phyloP scores from a whole-genome alignment of 176 grass and related monocot genomes.

The Typha latifolia region DNA sequence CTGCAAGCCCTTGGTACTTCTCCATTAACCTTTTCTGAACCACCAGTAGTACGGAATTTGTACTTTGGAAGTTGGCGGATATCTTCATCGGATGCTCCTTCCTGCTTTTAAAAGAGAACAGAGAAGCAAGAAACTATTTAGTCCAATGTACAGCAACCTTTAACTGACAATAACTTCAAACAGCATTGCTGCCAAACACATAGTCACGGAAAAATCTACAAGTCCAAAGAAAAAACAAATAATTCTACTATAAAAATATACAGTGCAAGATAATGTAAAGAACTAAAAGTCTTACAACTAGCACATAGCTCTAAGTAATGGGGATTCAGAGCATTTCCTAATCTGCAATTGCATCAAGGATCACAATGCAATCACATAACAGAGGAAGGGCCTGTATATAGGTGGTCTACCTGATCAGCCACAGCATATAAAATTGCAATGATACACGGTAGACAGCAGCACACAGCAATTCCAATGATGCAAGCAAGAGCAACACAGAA shows the following conservation, averaged over 20 bases:
- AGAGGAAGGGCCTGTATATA: neutral
- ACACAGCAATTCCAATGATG: conserved; percentile 35
- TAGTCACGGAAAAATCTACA: no score
- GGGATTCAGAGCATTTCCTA: no score
- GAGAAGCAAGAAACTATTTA: neutral
- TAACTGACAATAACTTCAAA: neutral
- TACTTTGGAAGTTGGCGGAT: conserved; percentile 43
- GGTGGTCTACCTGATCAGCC: conserved; percentile 35
- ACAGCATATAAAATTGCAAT: conserved; percentile 44
- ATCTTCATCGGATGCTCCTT: conserved; percentile 37
- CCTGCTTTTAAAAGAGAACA: conserved; percentile 21
- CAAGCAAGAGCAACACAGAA: conserved; percentile 40
- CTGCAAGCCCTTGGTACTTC: conserved; percentile 2
- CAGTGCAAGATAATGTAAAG: no score
- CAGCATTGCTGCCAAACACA: no score
- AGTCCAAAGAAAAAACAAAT: no score
- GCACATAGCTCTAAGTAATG: no score
- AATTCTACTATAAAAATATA: no score
- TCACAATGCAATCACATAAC: no score
- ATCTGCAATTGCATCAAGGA: no score
- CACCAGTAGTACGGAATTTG: conserved; percentile 21
- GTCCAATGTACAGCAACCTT: neutral
- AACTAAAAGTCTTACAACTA: no score
- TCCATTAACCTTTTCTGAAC: conserved; percentile 3
- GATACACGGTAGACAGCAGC: conserved; percentile 46